These are phyloP conservation scores for Aspergillus sp. DNA, from an alignment of 2,329 filamentous ascomycete species.

Conservation along the genomic window DNA sequence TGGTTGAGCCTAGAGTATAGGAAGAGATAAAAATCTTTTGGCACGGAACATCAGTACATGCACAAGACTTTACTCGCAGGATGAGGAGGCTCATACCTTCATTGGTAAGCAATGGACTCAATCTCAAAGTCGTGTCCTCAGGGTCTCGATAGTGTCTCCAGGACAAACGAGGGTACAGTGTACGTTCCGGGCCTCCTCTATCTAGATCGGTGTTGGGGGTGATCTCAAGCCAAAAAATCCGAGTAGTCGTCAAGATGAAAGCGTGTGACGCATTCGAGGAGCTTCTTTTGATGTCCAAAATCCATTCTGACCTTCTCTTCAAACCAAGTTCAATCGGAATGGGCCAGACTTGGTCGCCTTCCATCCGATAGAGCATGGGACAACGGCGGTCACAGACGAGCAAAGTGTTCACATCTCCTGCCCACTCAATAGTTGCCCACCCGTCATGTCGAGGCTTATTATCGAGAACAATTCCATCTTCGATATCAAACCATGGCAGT, in stretches of 20 bases:
- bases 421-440: constrained; percentile 38
- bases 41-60: constrained; percentile 6
- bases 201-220: constrained; percentile 7
- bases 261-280: constrained; percentile 35
- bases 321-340: constrained; percentile 31
- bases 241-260: constrained; percentile 48
- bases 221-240: constrained; percentile 41
- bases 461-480: constrained; percentile 7
- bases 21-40: constrained; percentile 29
- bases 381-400: constrained; percentile 45
- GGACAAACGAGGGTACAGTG: constrained; percentile 34
- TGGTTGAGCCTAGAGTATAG: constrained; percentile 34
- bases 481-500: constrained; percentile 17
- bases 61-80: background rate
- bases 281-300: constrained; percentile 46
- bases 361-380: constrained; percentile 29
- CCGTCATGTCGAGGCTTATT: constrained; percentile 29
- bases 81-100: constrained; percentile 20
- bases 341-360: constrained; percentile 16
- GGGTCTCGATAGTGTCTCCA: constrained; percentile 49
- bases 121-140: constrained; percentile 45
- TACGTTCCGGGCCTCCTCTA: constrained; percentile 13
- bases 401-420: constrained; percentile 32
- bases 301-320: constrained; percentile 40
- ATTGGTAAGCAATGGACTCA: constrained; percentile 25